Conservation (phyloP, 768 basidiomycete genomes). For the Rhodotorula diobovata region DNA sequence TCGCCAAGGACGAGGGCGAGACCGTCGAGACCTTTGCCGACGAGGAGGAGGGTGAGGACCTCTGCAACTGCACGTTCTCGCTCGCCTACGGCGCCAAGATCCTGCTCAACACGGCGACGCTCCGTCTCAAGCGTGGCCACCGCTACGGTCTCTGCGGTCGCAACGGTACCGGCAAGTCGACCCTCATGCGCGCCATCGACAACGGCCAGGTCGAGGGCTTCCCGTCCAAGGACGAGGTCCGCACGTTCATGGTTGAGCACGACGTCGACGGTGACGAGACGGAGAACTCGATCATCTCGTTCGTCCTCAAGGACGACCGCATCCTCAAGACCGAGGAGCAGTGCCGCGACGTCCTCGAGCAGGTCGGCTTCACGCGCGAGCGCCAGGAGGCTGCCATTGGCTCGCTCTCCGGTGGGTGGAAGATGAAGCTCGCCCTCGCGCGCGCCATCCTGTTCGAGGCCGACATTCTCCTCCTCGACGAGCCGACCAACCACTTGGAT, state of each 20-base stretch:
- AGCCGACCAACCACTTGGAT: slow-evolving; percentile 66
- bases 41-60: slow-evolving; percentile 64
- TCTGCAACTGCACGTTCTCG: slow-evolving; percentile 93
- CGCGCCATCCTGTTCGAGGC: slow-evolving; percentile 94
- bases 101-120: slow-evolving; percentile 85
- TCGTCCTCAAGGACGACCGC: slow-evolving; percentile 73
- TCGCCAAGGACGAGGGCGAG: slow-evolving; percentile 46
- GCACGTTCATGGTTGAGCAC: slow-evolving; percentile 96
- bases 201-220: slow-evolving; percentile 85
- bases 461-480: slow-evolving; percentile 57
- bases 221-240: slow-evolving; percentile 78
- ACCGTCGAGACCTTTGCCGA: slow-evolving; percentile 43
- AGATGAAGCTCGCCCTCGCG: slow-evolving; percentile 97
- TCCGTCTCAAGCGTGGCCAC: slow-evolving; percentile 82
- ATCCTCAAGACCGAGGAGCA: slow-evolving; percentile 46
- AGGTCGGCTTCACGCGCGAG: slow-evolving; percentile 85
- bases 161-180: slow-evolving; percentile 93
- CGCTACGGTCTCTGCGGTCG: slow-evolving; percentile 92
- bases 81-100: slow-evolving; percentile 64
- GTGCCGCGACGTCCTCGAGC: slow-evolving; percentile 71
- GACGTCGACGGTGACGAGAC: slow-evolving; percentile 68
- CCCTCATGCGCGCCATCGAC: slow-evolving; percentile 87
- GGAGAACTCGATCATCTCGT: slow-evolving; percentile 74
- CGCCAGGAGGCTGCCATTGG: slow-evolving; percentile 82
- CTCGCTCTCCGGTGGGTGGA: slow-evolving; percentile 94